Conservation (phyloP, 2,329 filamentous ascomycete species). For the Epichloe festucae region DNA sequence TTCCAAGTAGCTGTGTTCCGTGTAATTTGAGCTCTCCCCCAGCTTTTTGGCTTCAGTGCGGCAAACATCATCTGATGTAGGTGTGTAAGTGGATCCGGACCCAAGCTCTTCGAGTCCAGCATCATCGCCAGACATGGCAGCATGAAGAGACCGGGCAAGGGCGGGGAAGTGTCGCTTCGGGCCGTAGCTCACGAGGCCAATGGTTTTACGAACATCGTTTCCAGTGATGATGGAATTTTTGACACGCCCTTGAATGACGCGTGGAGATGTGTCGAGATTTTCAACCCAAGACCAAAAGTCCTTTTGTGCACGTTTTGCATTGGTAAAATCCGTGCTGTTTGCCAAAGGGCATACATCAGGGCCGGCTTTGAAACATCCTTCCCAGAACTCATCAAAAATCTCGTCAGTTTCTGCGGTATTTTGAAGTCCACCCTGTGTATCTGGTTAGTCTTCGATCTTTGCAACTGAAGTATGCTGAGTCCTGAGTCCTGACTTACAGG, state of each 20-base stretch:
- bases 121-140: slow-evolving; percentile 10
- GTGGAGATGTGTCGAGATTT: slow-evolving; percentile 14
- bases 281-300: slow-evolving; percentile 19
- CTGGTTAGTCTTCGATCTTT: neutral
- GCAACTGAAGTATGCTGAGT: no score
- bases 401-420: slow-evolving; percentile 25
- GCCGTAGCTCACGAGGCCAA: slow-evolving; percentile 18
- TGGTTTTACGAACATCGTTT: slow-evolving; percentile 15
- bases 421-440: slow-evolving; percentile 17
- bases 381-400: slow-evolving; percentile 20
- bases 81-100: neutral
- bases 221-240: slow-evolving; percentile 16
- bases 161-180: slow-evolving; percentile 10
- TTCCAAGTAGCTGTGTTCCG: neutral
- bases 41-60: slow-evolving; percentile 8
- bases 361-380: slow-evolving; percentile 20
- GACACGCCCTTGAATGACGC: slow-evolving; percentile 7
- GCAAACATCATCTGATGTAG: slow-evolving; percentile 8
- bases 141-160: slow-evolving; percentile 5
- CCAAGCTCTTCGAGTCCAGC: neutral
- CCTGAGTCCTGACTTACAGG: neutral
- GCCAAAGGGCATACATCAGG: slow-evolving; percentile 15
- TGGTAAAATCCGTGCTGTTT: slow-evolving; percentile 10
- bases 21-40: slow-evolving; percentile 1
- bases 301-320: slow-evolving; percentile 12